These are phyloP conservation scores for Saccharomycopsis capsularis DNA, from an alignment of 805 yeast species.

Conservation along the genomic window DNA sequence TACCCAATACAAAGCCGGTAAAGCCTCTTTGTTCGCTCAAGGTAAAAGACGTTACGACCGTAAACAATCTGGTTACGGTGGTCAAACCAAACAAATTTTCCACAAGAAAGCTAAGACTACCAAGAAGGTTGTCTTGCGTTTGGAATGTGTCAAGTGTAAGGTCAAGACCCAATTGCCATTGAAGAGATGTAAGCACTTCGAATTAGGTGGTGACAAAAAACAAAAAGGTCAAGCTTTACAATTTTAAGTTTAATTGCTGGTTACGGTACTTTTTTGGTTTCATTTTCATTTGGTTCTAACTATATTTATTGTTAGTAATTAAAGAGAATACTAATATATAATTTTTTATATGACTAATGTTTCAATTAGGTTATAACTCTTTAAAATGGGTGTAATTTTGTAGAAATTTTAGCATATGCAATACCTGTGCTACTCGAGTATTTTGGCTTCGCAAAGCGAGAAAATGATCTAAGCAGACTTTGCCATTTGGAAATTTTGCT, in stretches of 20 bases:
- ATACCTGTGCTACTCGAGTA: too few relatives aligned
- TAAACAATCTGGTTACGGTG: constrained; percentile 99
- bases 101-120: constrained; percentile 99
- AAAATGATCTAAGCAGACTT: too few relatives aligned
- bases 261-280: neutral
- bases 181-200: constrained; percentile 99
- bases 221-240: constrained; percentile 99
- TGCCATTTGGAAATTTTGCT: too few relatives aligned
- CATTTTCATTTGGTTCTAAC: neutral
- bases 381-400: too few relatives aligned
- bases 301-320: constrained; percentile 1
- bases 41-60: constrained; percentile 99
- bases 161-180: constrained; percentile 95
- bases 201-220: constrained; percentile 99
- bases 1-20: constrained; percentile 99
- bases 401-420: too few relatives aligned
- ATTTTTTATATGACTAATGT: constrained; percentile 2
- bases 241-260: constrained; percentile 53
- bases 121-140: constrained; percentile 98
- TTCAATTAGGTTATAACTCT: neutral
- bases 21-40: constrained; percentile 98
- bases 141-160: constrained; percentile 98
- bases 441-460: too few relatives aligned
- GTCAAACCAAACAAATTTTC: constrained; percentile 99
- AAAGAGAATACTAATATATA: neutral